These are phyloP conservation scores for Hypericum androsaemum DNA, from an alignment of 345 rosid genomes.

Conservation along the genomic window DNA sequence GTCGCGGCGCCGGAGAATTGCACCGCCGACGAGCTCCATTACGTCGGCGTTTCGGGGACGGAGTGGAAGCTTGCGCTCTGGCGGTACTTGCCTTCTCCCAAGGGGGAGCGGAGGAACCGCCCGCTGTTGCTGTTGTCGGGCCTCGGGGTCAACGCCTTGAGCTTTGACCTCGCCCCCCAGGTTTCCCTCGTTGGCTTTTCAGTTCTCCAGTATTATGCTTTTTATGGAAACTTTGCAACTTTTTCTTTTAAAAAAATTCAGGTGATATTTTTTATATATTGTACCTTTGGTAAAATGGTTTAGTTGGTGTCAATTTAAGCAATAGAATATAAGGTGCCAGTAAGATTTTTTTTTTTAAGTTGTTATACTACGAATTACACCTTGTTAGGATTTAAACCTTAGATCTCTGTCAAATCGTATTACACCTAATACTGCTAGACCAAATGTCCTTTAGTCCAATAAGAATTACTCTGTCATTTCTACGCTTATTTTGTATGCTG, in stretches of 20 bases:
- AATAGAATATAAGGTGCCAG: no score
- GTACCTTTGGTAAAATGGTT: no score
- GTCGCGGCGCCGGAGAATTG: constrained; percentile 38
- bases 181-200: constrained; percentile 19
- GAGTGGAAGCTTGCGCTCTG: constrained; percentile 89
- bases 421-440: no score
- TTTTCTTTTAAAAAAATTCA: background rate
- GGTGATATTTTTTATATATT: no score
- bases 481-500: no score
- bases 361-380: no score
- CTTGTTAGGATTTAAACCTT: no score
- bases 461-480: no score
- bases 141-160: constrained; percentile 91
- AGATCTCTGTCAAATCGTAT: no score
- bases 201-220: background rate
- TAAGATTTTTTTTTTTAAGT: no score
- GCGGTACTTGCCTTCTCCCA: constrained; percentile 57
- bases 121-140: constrained; percentile 87
- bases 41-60: constrained; percentile 52
- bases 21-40: constrained; percentile 92
- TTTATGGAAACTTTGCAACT: background rate
- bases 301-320: no score
- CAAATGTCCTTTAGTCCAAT: no score
- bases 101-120: constrained; percentile 56
- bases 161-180: constrained; percentile 83